phyloP scores from a whole-genome alignment of 768 basidiomycete species.

The Leccinum variicolor region DNA sequence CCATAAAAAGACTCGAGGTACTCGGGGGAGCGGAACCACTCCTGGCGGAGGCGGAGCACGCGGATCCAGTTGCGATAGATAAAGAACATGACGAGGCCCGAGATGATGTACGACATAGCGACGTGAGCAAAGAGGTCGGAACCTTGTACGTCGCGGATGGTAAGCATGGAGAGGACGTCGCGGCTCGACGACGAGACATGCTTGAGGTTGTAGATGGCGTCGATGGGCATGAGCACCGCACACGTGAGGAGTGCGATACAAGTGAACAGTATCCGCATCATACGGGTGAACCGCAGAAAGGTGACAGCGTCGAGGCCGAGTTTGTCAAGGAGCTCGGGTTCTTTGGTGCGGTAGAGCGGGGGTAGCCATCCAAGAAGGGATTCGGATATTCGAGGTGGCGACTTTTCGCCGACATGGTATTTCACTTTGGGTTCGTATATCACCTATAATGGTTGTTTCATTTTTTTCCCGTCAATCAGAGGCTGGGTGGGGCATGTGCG shows the following conservation, averaged over 20 bases:
- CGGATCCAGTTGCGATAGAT: conserved; percentile 72
- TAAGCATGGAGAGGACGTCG: conserved; percentile 74
- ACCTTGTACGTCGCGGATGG: conserved; percentile 79
- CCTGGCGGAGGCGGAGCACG: conserved; percentile 75
- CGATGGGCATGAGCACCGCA: conserved; percentile 79
- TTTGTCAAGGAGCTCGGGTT: conserved; percentile 85
- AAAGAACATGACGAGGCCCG: conserved; percentile 64
- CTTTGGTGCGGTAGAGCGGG: conserved; percentile 77
- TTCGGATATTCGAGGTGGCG: conserved; percentile 77
- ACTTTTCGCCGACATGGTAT: conserved; percentile 76
- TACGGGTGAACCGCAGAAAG: conserved; percentile 87
- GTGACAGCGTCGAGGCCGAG: conserved; percentile 91
- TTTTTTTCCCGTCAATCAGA: background rate
- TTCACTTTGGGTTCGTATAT: conserved; percentile 94
- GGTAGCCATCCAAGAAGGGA: conserved; percentile 88
- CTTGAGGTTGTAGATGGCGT: conserved; percentile 78
- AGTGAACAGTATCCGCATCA: conserved; percentile 74
- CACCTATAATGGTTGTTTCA: conserved; percentile 42
- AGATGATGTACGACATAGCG: conserved; percentile 78
- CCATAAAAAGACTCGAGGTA: conserved; percentile 92
- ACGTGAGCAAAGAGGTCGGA: conserved; percentile 81
- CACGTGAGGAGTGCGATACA: conserved; percentile 62
- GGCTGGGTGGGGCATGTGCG: background rate
- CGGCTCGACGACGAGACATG: conserved; percentile 49
- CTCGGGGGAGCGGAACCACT: conserved; percentile 89